These are phyloP conservation scores for Blastobotrys arbuscula DNA, from an alignment of 1,139 yeast genomes.

Conservation along the genomic window DNA sequence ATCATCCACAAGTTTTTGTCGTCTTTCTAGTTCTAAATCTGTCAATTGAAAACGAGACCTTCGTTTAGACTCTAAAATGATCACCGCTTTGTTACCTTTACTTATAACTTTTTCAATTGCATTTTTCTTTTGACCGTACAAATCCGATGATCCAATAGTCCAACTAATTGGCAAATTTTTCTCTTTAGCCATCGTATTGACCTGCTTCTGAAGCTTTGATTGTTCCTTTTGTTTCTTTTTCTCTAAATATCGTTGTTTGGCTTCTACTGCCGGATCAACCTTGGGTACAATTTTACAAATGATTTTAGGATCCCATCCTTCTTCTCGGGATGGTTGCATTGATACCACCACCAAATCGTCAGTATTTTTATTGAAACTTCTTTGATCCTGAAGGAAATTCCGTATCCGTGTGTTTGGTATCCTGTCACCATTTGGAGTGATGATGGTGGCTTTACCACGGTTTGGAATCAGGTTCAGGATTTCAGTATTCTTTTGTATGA, in stretches of 20 bases:
- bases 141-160: conserved; percentile 32
- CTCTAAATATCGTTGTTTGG: conserved; percentile 16
- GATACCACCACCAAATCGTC: conserved; percentile 23
- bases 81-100: conserved; percentile 30
- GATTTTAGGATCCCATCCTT: conserved; percentile 20
- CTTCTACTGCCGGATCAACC: conserved; percentile 10
- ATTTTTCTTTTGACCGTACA: conserved; percentile 32
- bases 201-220: conserved; percentile 21
- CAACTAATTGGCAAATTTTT: conserved; percentile 32
- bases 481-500: conserved; percentile 16
- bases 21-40: conserved; percentile 29
- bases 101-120: conserved; percentile 33
- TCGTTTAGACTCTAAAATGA: conserved; percentile 26
- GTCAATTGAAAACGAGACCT: conserved; percentile 15
- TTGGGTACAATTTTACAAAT: conserved; percentile 23
- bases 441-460: conserved; percentile 22
- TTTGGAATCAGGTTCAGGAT: conserved; percentile 25
- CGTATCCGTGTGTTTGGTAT: conserved; percentile 17
- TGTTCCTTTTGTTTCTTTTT: conserved; percentile 21
- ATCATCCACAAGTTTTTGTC: conserved; percentile 27
- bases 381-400: conserved; percentile 11
- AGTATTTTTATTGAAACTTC: conserved; percentile 14
- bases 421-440: conserved; percentile 21
- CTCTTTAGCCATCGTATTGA: conserved; percentile 23
- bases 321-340: conserved; percentile 9